Conservation (phyloP, 2,329 filamentous ascomycete species). For the Chalaropsis thielavioides region DNA sequence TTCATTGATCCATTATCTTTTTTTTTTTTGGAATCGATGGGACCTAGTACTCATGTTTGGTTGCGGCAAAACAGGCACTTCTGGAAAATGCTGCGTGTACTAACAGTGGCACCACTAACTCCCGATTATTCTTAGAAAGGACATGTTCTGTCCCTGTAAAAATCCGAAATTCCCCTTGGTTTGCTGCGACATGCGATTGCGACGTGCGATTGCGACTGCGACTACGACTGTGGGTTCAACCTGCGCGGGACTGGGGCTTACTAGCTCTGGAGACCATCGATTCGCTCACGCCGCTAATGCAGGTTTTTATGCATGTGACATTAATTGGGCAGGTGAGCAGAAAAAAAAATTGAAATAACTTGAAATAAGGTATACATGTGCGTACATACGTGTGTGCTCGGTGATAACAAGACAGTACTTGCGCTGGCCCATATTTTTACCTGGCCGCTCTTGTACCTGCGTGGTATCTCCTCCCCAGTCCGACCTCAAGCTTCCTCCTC, state of each 20-base stretch:
- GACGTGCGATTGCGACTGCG: neutral
- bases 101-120: neutral
- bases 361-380: neutral
- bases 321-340: neutral
- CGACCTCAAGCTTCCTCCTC: neutral
- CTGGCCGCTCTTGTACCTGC: neutral
- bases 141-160: neutral
- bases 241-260: neutral
- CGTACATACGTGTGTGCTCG: too few species aligned
- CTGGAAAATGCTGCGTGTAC: neutral
- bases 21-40: neutral
- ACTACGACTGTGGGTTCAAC: neutral
- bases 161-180: too few species aligned
- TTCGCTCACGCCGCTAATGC: neutral
- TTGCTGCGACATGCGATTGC: neutral
- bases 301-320: constrained; percentile 3
- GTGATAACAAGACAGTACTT: neutral
- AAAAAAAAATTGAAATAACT: neutral
- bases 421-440: neutral
- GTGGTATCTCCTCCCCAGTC: neutral
- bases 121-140: constrained; percentile 1
- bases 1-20: neutral
- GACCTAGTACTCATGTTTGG: neutral
- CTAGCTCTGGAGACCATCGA: neutral
- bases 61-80: neutral